These are phyloP conservation scores for Solanum commersonii DNA, from an alignment of 257 asterid genomes.

Conservation along the genomic window DNA sequence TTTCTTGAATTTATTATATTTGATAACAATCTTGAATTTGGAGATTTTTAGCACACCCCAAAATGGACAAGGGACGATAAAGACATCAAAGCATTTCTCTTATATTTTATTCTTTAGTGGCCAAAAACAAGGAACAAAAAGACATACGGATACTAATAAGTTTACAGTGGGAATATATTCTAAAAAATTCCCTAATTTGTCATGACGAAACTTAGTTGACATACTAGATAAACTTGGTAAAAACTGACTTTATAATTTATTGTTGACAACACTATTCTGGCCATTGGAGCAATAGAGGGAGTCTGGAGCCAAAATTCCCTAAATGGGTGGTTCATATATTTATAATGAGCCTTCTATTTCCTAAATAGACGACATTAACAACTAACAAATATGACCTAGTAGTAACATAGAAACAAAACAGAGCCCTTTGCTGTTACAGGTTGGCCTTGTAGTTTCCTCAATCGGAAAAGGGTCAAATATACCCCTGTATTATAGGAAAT, in stretches of 20 bases:
- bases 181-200: background rate
- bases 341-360: background rate
- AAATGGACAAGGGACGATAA: background rate
- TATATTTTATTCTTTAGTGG: background rate
- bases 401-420: background rate
- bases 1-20: background rate
- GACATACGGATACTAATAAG: background rate
- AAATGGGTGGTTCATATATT: background rate
- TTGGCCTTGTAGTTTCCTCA: background rate
- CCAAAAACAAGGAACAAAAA: background rate
- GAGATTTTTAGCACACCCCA: background rate
- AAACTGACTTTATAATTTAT: background rate
- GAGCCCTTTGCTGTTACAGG: background rate
- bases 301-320: background rate
- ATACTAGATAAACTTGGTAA: background rate
- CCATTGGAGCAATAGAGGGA: background rate
- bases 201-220: background rate
- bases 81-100: background rate
- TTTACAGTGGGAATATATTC: background rate
- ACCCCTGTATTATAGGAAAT: too few relatives aligned
- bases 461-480: too few relatives aligned
- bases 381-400: background rate
- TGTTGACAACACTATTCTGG: background rate
- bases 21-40: background rate
- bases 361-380: background rate